Evolutionary conservation across 1,139 yeast genomes (phyloP), one percentile per base, ranked within the genome.

Genomic region (Nakaseomyces uthaithaninus): DNA sequence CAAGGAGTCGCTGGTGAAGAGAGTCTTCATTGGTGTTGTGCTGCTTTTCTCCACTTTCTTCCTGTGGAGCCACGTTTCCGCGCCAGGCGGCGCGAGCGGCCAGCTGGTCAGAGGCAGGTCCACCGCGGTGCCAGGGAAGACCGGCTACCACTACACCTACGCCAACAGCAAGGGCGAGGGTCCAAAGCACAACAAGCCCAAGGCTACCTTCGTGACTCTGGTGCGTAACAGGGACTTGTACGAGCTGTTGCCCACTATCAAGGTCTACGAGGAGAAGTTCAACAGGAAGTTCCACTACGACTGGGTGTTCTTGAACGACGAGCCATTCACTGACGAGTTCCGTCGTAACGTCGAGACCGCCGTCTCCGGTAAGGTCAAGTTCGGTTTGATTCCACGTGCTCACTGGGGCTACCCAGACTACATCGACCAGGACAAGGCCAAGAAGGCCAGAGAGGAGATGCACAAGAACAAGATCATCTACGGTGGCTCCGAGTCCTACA

Each of bases 231-330:
- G 66, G 11, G 95, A 86, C 50, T 57, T 84, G 25, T 68, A 68
- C 57, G 72, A 68, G 5, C 62, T 84, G 42, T 58, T 80, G 14
- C 69, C 67, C 38, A 75, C 93, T 4, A 75, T 85, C 36, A 70
- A 74, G 42, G 67, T 73, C 38, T 72, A 83, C 27, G 89, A 85
- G 63, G 79, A 75, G 53, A 69, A 91, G 37, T 85, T 84, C 65
- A 84, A 85, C 63, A 55, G 65, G 43, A 63, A 72, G 42, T 80
- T 61, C 59, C 73, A 77, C 52, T 81, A 81, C 59, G 85, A 78
- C 51, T 81, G 91, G 91, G 78, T 80, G n/a, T 81, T 81, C 55
- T 65, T 80, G 47, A 81, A 81, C 58, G 84, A 81, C 47, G 68
- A 64, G 42, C 69, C 67, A 10, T 74, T 74, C 52, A 57, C 64